phyloP scores from a whole-genome alignment of 768 basidiomycete species.

The Mycena alexandri region DNA sequence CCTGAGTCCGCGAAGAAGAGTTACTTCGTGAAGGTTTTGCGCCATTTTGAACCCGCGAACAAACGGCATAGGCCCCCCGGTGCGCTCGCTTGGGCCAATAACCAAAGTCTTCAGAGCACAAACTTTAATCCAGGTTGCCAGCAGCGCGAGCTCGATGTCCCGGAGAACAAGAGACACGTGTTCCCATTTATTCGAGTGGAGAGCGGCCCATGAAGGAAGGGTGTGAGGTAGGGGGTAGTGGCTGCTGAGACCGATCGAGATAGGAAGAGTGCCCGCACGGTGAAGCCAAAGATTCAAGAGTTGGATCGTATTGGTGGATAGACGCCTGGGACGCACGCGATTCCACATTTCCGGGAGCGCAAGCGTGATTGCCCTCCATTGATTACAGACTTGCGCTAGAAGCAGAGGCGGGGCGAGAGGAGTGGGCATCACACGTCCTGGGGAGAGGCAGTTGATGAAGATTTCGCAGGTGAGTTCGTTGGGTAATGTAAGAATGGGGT shows the following conservation, averaged over 20 bases:
- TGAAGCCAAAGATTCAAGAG: slow-evolving; percentile 1
- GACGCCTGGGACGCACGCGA: neutral
- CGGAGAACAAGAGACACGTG: neutral
- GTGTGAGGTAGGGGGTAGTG: neutral
- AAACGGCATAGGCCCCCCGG: neutral
- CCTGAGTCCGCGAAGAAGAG: slow-evolving; percentile 4
- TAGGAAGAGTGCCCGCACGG: neutral
- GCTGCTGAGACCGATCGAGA: slow-evolving; percentile 9
- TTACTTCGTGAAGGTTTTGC: neutral
- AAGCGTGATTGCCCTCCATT: slow-evolving; percentile 5
- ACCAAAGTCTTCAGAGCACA: neutral
- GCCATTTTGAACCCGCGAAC: neutral
- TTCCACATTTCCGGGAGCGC: slow-evolving; percentile 5
- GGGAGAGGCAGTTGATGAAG: neutral
- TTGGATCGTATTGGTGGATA: neutral
- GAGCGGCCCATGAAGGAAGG: neutral
- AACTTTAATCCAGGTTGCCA: neutral
- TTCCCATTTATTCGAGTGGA: neutral
- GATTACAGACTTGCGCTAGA: neutral
- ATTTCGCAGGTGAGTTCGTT: slow-evolving; percentile 10
- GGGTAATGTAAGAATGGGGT: slow-evolving; percentile 10
- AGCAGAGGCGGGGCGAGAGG: neutral
- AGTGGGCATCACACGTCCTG: slow-evolving; percentile 2
- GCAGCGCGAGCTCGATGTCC: neutral
- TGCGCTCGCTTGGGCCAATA: neutral